These are phyloP conservation scores for Fusarium nodosum DNA, from an alignment of 2,329 filamentous ascomycete species.

Conservation along the genomic window DNA sequence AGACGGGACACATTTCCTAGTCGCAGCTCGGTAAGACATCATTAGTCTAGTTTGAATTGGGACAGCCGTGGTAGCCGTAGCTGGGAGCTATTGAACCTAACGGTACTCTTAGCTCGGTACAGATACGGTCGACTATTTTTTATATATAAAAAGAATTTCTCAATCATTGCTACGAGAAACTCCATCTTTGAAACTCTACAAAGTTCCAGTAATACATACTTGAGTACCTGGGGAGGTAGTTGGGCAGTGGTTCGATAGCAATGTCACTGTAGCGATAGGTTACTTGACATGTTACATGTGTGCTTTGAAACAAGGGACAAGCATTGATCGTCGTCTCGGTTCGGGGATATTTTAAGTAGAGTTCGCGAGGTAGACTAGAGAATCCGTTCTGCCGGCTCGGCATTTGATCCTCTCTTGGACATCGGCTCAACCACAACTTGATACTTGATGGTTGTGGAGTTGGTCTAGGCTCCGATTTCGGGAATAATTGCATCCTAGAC, in stretches of 20 bases:
- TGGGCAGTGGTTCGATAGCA: neutral
- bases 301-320: neutral
- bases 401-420: conserved; percentile 6
- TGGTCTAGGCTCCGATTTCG: conserved; percentile 16
- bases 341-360: conserved; percentile 13
- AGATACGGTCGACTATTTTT: neutral
- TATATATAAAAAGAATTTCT: neutral
- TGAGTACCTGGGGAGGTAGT: neutral
- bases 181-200: neutral
- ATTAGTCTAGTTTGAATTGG: conserved; percentile 19
- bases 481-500: conserved; percentile 3
- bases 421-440: conserved; percentile 4
- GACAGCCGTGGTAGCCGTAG: conserved; percentile 9
- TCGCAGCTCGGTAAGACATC: conserved; percentile 9
- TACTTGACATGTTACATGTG: neutral
- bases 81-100: conserved; percentile 11
- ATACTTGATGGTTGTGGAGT: neutral
- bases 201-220: neutral
- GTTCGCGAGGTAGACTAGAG: neutral
- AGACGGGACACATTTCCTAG: conserved; percentile 12
- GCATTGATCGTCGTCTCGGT: neutral
- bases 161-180: neutral
- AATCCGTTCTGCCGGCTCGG: conserved; percentile 20
- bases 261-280: neutral
- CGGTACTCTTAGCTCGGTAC: conserved; percentile 2